Evolutionary conservation across 345 rosid genomes (phyloP), one percentile per base, ranked within the genome.

Genomic region (Excoecaria cochinchinensis): DNA sequence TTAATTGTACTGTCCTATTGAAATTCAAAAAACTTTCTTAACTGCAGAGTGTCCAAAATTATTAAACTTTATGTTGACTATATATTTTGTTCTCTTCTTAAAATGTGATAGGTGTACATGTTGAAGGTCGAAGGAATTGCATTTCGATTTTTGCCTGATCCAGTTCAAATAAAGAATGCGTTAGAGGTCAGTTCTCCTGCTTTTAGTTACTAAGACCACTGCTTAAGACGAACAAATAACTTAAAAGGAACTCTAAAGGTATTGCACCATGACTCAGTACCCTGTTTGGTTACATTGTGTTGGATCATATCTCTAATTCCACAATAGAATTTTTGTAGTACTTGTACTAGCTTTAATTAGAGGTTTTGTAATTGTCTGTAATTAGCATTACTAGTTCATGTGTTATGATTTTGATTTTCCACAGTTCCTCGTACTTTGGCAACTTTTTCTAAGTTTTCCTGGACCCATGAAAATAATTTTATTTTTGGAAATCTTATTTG

Each of bases 41-140:
- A 24, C 6, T 56, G 60, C 60, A 19, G 21, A 31, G 8, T 19
- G n/a, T 7, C 60, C 22, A 1, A 19, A 6, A 56, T 15, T 56
- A 17, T 56, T 56, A 36, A 1, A 5, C 38, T 5, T 36, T 36
- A 14, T 36, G n/a, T 40, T 1, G 4, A 9, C 62, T 21, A 19
- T 56, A 24, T 67, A 21, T 59, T 69, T 58, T 16, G 16, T 71
- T 68, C 68, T 17, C 31, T 50, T 57, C 51, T 76, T 56, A 73
- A 44, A 21, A 57, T 70, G 38, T 77, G 67, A 14, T 84, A 92
- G 97, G 95, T 92, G 8, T 95, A 90, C 84, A 83, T 87, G 86
- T 74, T 92, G 82, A 95, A 95, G 86, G 97, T 92, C 15, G 97
- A 92, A 78, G 97, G 99, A 67, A 91, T 95, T 83, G 92, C 98